phyloP scores from a whole-genome alignment of 2,329 filamentous ascomycete species.

The Alternaria postmessia region DNA sequence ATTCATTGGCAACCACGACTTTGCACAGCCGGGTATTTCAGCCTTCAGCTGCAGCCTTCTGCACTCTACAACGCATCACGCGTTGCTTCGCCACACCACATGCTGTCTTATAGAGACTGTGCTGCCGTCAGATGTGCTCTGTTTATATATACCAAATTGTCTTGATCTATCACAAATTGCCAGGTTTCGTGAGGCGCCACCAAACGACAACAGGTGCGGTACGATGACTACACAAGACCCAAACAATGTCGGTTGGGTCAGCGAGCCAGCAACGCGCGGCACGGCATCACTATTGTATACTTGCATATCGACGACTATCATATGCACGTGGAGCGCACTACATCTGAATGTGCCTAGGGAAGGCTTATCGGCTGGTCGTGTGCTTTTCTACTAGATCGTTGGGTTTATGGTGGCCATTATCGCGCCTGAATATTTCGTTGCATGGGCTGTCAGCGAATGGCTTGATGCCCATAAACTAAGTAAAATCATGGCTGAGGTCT shows the following conservation, averaged over 20 bases:
- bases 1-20: not conserved
- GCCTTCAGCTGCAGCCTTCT: not conserved
- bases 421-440: not conserved
- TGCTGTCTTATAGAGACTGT: not conserved
- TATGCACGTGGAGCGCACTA: not conserved
- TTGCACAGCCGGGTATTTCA: not conserved
- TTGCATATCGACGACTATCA: not conserved
- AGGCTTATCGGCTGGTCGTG: not conserved
- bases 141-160: not conserved
- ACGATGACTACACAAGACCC: not conserved
- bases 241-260: not conserved
- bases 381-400: not conserved
- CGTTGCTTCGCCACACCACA: not conserved
- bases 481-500: no score
- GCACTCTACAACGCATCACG: not conserved
- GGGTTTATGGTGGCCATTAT: fast-evolving
- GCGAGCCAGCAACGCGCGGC: not conserved
- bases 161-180: not conserved
- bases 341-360: not conserved
- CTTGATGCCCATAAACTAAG: no score
- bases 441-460: no score
- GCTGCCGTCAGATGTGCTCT: not conserved
- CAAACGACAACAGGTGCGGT: not conserved
- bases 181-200: not conserved
- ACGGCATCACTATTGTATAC: not conserved